These are phyloP conservation scores for Phyllosticta capitalensis DNA, from an alignment of 2,329 filamentous ascomycete genomes.

Conservation along the genomic window DNA sequence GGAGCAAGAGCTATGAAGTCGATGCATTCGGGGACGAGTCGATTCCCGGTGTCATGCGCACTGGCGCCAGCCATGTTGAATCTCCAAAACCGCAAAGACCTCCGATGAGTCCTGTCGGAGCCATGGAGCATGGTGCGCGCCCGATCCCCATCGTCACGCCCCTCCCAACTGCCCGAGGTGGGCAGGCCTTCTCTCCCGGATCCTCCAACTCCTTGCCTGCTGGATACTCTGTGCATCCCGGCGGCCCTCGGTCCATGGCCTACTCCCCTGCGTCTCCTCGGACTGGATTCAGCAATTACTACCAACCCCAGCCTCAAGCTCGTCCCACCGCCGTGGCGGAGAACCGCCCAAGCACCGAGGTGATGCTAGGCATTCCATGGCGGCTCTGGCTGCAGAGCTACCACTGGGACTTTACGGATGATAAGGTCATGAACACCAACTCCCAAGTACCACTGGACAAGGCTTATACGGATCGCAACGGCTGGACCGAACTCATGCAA, in stretches of 20 bases:
- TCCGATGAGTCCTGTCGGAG: neutral
- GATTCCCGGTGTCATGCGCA: neutral
- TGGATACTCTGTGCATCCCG: neutral
- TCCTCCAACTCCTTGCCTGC: constrained; percentile 15
- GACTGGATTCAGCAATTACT: constrained; percentile 15
- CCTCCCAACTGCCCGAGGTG: neutral
- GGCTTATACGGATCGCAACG: constrained; percentile 21
- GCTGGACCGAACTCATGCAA: constrained; percentile 27
- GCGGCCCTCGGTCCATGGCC: constrained; percentile 8
- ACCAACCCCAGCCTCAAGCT: neutral
- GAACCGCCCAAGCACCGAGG: constrained; percentile 22
- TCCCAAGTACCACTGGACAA: constrained; percentile 19
- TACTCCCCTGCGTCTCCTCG: constrained; percentile 18
- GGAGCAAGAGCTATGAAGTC: constrained; percentile 23
- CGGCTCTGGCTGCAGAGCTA: constrained; percentile 22
- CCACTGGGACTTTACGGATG: constrained; percentile 28
- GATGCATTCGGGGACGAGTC: neutral
- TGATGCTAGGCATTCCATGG: constrained; percentile 29
- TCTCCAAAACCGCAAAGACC: constrained; percentile 5
- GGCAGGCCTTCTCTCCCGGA: constrained; percentile 15
- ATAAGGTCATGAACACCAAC: constrained; percentile 22
- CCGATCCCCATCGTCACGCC: neutral
- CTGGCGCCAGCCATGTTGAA: neutral
- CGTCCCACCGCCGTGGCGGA: constrained; percentile 20
- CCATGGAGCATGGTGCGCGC: neutral